Percentiles rank a stretch among this genome's conserved stretches.
Evolutionary conservation across 768 basidiomycete species (phyloP).

Genomic region (Mycena crocata): DNA sequence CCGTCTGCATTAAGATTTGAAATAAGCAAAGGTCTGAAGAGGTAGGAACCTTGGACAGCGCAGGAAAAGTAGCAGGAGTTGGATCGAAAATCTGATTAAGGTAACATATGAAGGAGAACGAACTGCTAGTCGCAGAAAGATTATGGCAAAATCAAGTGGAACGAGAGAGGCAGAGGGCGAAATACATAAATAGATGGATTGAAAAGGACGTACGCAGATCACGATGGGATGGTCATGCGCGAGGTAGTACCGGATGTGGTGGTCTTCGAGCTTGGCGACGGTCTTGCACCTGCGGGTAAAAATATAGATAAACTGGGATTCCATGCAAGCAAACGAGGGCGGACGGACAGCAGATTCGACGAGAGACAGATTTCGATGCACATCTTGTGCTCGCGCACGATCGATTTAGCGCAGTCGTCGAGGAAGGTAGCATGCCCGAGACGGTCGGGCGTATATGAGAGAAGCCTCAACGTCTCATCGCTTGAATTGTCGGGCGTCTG

Average conservation of each 20-base stretch:
- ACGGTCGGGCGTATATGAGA: conserved; percentile 76
- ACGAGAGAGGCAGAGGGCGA: not conserved
- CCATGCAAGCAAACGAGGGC: no score
- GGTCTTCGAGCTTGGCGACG: conserved; percentile 61
- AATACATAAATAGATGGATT: not conserved
- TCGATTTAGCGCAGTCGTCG: conserved; percentile 64
- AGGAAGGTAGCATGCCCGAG: conserved; percentile 89
- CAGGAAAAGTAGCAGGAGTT: not conserved
- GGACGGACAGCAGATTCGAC: conserved; percentile 78
- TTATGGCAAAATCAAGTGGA: no score
- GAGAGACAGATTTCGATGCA: conserved; percentile 86
- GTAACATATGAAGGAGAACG: no score
- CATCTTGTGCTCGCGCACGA: conserved; percentile 64
- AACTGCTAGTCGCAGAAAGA: no score
- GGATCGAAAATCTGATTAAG: no score
- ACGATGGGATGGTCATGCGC: conserved; percentile 61
- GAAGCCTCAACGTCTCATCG: conserved; percentile 69
- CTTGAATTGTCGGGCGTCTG: conserved; percentile 62
- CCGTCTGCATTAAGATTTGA: conserved; percentile 54
- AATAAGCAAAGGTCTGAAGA: no score
- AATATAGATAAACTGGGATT: conserved; percentile 51
- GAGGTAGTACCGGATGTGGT: conserved; percentile 69
- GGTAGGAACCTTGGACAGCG: no score
- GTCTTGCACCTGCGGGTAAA: conserved; percentile 57
- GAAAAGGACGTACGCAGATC: conserved; percentile 61